Base-by-base conservation (phyloP, 768 basidiomycete genomes). In the Fomitopsis pulvina region DNA sequence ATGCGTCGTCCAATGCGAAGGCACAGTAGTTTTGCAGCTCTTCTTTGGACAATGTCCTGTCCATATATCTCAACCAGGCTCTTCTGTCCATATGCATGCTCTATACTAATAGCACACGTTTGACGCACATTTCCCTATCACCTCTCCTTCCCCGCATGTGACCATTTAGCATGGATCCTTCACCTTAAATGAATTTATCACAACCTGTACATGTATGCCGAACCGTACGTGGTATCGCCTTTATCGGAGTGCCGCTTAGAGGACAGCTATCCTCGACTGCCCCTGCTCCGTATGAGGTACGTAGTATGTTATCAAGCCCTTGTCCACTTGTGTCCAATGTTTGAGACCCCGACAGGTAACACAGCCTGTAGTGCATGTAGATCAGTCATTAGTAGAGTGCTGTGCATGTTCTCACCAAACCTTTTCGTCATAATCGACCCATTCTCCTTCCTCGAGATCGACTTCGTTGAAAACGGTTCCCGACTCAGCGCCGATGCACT, bases 391-490 rank as follows among this genome's bases (percentile, higher is more conserved):
- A 32, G 27, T 8, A 20, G 29, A 28, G 32, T 8, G 12, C 14
- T 12, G 21, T 21, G 20, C 26, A 14, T 10, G 27, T 47, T 29
- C 12, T 22, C 39, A 25, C n/a, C 16, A 28, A 53, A 85, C 92
- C 77, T 92, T 91, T 65, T 95, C 92, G 57, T 95, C 92, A 57
- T 95, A 95, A 58, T 93, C 92, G 11, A 73, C 78, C 92, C 92
- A 95, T 63, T 83, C 81, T 2, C 73, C 78, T 24, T 84, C 80
- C 1, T 63, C 64, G 37, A 90, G 68, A 27, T 84, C 81, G n/a
- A 89, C 74, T 2, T 89, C 80, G 8, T 68, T 42, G 60, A 93
- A 93, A 3, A 63, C 48, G 0, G 77, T 77, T 5, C 77, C 76
- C 1, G 72, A 73, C 32, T 73, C 76, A 3, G 62, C 63, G 6